Base-by-base conservation (phyloP, 2,329 filamentous ascomycete genomes). In the Alternaria brassicicola region DNA sequence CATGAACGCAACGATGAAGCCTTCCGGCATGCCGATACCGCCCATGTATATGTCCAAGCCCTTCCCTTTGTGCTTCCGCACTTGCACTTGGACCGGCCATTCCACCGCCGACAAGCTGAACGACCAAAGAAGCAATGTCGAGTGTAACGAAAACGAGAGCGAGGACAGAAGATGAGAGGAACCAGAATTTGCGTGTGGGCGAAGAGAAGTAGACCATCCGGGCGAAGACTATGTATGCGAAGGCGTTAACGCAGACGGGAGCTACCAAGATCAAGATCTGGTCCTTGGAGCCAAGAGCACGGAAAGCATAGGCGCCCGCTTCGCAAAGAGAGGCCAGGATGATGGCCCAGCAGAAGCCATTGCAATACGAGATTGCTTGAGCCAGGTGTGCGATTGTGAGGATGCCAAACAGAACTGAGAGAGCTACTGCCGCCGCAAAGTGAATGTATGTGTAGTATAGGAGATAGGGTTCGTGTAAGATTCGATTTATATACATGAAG, bases 201-300 rank as follows among this genome's bases (percentile, higher is more conserved):
- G 63, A 65, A 41, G 59, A 79, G 64, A 76, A 79, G 56, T 77
- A 67, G 38, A 80, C 71, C 59, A 79, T 74, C 10, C 78, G 76
- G 25, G 74, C 78, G 43, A 80, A 68, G 12, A 74, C 59, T 67
- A 71, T 69, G 52, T 82, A 82, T 17, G 76, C 69, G 61, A 78
- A 82, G 7, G 79, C 79, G 47, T 82, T 82, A 47, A 79, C 78
- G 79, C 65, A 67, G 4, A 80, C 68, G 4, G 78, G 79, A 3
- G 79, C 78, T 17, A 82, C 70, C 12, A 84, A 70, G 28, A 84
- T 76, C 15, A 84, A 69, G 8, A 84, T 69, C 10, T 77, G 79
- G 26, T 82, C 60, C 23, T 74, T 74, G 6, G 80, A 78, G 10
- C 75, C 74, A 6, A 80, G 63, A 8, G 76, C 66, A 19, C 80